phyloP scores from a whole-genome alignment of 164 flowering plant genomes.

The Magnolia sinica region DNA sequence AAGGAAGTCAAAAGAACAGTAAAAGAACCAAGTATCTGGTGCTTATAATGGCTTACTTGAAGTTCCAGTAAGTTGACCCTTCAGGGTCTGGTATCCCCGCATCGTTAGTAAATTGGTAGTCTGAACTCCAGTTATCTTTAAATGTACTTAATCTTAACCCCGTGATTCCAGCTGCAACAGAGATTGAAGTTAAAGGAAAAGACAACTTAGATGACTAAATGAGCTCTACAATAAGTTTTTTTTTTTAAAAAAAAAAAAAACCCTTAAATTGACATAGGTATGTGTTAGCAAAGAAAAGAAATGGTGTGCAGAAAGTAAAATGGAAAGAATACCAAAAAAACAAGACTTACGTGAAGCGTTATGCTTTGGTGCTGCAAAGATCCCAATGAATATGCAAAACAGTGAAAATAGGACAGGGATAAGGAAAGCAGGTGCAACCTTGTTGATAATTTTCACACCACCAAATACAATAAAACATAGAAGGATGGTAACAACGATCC shows the following conservation, averaged over 20 bases:
- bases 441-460: constrained; percentile 95
- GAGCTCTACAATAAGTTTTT: background rate
- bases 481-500: constrained; percentile 86
- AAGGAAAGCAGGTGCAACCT: constrained; percentile 97
- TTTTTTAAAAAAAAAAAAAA: too few relatives aligned
- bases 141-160: constrained; percentile 78
- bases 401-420: constrained; percentile 85
- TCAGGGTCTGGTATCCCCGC: constrained; percentile 91
- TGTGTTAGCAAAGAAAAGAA: background rate
- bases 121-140: constrained; percentile 82
- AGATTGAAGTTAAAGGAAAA: constrained; percentile 1
- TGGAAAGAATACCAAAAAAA: background rate
- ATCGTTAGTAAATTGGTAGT: constrained; percentile 70
- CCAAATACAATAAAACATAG: constrained; percentile 96
- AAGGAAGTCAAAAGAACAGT: background rate
- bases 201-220: background rate
- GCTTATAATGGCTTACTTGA: constrained; percentile 53
- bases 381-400: constrained; percentile 82
- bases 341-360: constrained; percentile 57
- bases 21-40: background rate
- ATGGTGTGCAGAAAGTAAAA: background rate
- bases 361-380: constrained; percentile 54
- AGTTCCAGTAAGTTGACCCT: constrained; percentile 71
- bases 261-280: background rate
- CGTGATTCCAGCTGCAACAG: constrained; percentile 73